These are phyloP conservation scores for Pseudocercospora fuligena DNA, from an alignment of 2,329 filamentous ascomycete genomes.

Conservation along the genomic window DNA sequence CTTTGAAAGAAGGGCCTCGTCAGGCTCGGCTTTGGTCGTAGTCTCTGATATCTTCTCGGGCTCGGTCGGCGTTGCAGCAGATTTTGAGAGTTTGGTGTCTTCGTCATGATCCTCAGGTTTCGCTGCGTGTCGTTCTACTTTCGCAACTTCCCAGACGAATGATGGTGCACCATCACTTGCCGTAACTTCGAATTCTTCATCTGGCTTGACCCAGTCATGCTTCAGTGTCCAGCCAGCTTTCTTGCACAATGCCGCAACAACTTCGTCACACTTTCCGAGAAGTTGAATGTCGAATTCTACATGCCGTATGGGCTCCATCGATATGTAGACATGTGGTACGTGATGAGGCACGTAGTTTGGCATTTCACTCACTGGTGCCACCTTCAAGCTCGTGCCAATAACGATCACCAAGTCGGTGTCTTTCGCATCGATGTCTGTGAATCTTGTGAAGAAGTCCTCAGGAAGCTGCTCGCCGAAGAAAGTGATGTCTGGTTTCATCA, in stretches of 20 bases:
- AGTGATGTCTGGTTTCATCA: constrained; percentile 97
- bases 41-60: background rate
- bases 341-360: constrained; percentile 38
- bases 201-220: constrained; percentile 59
- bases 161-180: background rate
- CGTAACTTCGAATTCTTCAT: background rate
- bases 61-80: background rate
- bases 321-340: constrained; percentile 44
- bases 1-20: background rate
- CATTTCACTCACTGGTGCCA: constrained; percentile 92
- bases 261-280: constrained; percentile 90
- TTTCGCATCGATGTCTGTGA: constrained; percentile 80
- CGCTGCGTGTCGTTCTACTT: background rate
- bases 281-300: constrained; percentile 97
- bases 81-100: background rate
- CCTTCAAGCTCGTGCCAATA: constrained; percentile 94
- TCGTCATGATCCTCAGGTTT: background rate
- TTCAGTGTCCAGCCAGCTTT: constrained; percentile 75
- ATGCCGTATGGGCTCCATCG: constrained; percentile 71
- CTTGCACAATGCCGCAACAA: constrained; percentile 83
- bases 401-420: constrained; percentile 88
- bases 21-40: background rate
- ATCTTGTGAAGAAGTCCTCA: constrained; percentile 76
- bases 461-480: constrained; percentile 95
- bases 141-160: background rate